Percentiles rank a stretch among this genome's conserved stretches.
phyloP scores from a whole-genome alignment of 1,284 basidiomycete species.

The Golubevia pallescens region DNA sequence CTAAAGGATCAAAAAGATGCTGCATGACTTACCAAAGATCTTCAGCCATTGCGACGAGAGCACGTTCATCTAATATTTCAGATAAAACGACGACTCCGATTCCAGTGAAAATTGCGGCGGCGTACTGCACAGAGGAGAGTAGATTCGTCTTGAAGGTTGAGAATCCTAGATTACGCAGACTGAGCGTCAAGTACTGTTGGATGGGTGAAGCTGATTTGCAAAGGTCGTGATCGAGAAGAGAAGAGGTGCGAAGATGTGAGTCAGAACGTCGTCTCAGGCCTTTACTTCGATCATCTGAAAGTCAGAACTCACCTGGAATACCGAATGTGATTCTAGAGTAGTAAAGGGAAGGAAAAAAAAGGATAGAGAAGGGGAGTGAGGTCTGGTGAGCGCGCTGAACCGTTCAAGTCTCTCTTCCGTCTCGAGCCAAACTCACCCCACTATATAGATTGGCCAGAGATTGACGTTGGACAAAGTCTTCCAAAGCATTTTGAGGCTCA shows the following conservation, averaged over 20 bases:
- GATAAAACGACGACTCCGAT: constrained; percentile 14
- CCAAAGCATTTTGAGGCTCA: constrained; percentile 71
- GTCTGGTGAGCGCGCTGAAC: no score
- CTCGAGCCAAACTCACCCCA: constrained; percentile 65
- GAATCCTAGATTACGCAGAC: constrained; percentile 72
- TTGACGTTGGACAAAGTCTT: constrained; percentile 72
- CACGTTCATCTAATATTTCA: constrained; percentile 11
- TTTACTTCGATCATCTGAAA: constrained; percentile 70
- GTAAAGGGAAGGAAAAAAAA: constrained; percentile 2
- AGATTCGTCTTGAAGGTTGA: constrained; percentile 72
- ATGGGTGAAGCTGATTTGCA: constrained; percentile 64
- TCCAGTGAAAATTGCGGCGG: constrained; percentile 8
- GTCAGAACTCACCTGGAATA: constrained; percentile 65
- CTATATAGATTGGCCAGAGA: constrained; percentile 75
- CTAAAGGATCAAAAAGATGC: no score
- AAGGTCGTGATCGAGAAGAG: neutral
- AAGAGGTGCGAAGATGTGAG: constrained; percentile 65
- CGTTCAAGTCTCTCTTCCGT: neutral
- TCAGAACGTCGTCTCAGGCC: constrained; percentile 31
- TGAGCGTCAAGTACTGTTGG: constrained; percentile 71
- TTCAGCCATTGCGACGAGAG: constrained; percentile 9
- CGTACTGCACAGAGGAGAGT: constrained; percentile 49
- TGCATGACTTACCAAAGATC: constrained; percentile 11
- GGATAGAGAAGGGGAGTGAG: no score
- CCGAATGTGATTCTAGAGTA: constrained; percentile 32